Evolutionary conservation across 257 asterid genomes (phyloP).

Genomic region (Eucommia ulmoides): DNA sequence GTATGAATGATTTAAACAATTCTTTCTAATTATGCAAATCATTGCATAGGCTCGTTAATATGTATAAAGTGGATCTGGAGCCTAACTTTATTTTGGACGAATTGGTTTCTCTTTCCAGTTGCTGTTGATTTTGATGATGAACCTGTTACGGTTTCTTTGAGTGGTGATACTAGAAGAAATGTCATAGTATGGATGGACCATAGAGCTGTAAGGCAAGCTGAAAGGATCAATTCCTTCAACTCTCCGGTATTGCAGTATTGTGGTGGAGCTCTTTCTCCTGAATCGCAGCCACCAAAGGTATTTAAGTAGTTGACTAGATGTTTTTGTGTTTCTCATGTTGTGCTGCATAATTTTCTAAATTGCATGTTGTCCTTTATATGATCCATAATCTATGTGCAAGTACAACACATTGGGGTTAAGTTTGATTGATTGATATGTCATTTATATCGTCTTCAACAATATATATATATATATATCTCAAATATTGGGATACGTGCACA

Average conservation of each 20-base stretch:
- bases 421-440: too few relatives aligned
- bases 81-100: too few relatives aligned
- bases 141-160: conserved; percentile 90
- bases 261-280: conserved; percentile 95
- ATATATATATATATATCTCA: too few relatives aligned
- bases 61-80: too few relatives aligned
- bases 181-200: conserved; percentile 99
- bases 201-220: conserved; percentile 92
- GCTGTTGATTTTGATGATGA: conserved; percentile 90
- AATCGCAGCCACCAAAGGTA: conserved; percentile 99
- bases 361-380: too few relatives aligned
- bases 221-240: conserved; percentile 69
- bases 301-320: conserved; percentile 4
- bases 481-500: too few relatives aligned
- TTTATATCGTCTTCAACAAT: too few relatives aligned
- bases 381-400: too few relatives aligned
- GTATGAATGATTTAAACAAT: too few relatives aligned
- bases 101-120: conserved; percentile 49
- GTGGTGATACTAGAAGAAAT: conserved; percentile 86
- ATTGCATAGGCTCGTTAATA: too few relatives aligned
- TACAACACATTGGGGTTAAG: too few relatives aligned
- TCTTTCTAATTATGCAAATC: too few relatives aligned
- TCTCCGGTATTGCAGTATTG: conserved; percentile 90
- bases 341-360: not conserved
- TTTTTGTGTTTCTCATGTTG: conserved; percentile 1